phyloP scores from a whole-genome alignment of 2,329 filamentous ascomycete species.

The Neonectria magnoliae region DNA sequence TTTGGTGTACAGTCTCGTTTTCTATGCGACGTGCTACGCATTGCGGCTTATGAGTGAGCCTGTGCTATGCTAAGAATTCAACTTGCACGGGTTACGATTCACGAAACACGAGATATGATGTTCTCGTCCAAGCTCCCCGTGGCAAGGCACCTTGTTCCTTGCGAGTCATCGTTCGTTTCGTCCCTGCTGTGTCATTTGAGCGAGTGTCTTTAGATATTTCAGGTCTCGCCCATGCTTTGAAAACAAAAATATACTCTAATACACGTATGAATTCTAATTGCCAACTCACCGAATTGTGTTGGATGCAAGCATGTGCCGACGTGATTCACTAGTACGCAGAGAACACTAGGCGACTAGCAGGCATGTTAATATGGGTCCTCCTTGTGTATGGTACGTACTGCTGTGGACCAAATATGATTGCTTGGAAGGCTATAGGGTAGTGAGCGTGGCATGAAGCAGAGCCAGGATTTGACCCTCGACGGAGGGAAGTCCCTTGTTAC shows the following conservation, averaged over 20 bases:
- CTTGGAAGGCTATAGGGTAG: background rate
- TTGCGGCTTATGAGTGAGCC: background rate
- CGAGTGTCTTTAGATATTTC: too few relatives aligned
- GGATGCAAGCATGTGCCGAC: background rate
- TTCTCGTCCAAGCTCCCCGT: background rate
- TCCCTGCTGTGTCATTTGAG: too few relatives aligned
- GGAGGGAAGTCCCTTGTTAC: too few relatives aligned
- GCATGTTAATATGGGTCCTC: background rate
- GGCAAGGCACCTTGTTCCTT: background rate
- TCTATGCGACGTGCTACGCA: background rate
- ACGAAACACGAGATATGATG: background rate
- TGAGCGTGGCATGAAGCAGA: background rate
- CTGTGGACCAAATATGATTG: background rate
- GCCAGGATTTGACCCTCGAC: background rate
- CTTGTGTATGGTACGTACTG: too few relatives aligned
- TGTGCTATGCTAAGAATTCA: background rate
- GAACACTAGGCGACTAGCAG: background rate
- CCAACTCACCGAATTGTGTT: background rate
- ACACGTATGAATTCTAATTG: background rate
- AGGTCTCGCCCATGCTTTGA: too few relatives aligned
- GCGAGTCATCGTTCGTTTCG: too few relatives aligned
- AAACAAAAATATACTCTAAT: too few relatives aligned
- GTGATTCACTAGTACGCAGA: background rate
- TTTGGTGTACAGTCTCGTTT: slow-evolving; percentile 17
- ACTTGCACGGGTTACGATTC: background rate